Conservation (phyloP, 2,329 filamentous ascomycete genomes). For the Sporothrix pseudoabietina region DNA sequence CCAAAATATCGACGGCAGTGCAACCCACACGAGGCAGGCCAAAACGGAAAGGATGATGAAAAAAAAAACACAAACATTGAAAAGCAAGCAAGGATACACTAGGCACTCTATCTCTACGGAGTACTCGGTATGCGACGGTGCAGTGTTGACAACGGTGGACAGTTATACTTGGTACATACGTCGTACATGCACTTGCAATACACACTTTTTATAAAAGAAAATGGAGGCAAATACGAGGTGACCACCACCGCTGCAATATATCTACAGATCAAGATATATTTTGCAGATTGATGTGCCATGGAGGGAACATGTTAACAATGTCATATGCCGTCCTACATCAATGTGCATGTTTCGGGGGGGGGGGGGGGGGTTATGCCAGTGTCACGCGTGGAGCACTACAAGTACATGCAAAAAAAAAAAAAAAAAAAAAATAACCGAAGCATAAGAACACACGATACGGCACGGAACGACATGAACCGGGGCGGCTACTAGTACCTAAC, state of each 20-base stretch:
- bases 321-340: background rate
- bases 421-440: background rate
- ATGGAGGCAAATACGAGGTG: background rate
- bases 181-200: background rate
- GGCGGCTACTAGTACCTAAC: conserved; percentile 10
- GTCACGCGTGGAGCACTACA: background rate
- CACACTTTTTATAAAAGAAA: background rate
- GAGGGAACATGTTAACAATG: background rate
- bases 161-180: background rate
- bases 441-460: background rate
- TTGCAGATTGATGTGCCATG: background rate
- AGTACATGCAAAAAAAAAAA: background rate
- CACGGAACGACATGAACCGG: conserved; percentile 9
- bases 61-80: background rate
- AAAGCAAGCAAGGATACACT: background rate
- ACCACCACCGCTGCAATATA: background rate
- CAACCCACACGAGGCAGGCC: background rate
- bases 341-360: background rate
- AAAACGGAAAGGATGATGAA: background rate
- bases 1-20: background rate
- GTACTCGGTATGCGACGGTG: background rate
- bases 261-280: conserved; percentile 8
- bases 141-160: background rate
- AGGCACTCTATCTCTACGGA: background rate
- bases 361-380: background rate